phyloP scores from a whole-genome alignment of 2,329 filamentous ascomycete species.

The Elsinoe perseae region DNA sequence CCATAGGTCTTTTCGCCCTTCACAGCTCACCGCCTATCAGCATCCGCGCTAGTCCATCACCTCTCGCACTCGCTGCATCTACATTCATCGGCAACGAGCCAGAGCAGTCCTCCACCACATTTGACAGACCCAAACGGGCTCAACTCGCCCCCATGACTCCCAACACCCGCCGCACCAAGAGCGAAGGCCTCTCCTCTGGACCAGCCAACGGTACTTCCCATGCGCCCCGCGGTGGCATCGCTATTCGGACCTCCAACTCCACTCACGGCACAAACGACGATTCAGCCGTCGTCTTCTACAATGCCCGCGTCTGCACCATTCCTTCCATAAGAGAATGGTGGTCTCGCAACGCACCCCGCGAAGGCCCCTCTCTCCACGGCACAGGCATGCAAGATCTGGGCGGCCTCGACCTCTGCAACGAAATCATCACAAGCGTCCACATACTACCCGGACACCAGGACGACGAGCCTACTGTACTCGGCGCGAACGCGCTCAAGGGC shows the following conservation, averaged over 20 bases:
- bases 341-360: constrained; percentile 26
- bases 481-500: constrained; percentile 35
- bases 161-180: constrained; percentile 41
- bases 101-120: constrained; percentile 20
- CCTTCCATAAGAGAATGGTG: constrained; percentile 40
- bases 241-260: constrained; percentile 29
- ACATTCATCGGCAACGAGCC: constrained; percentile 25
- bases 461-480: background rate
- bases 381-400: constrained; percentile 36
- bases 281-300: constrained; percentile 42
- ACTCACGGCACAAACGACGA: constrained; percentile 35
- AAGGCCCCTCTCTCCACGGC: constrained; percentile 33
- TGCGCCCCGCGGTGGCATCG: constrained; percentile 36
- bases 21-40: constrained; percentile 17
- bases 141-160: constrained; percentile 45
- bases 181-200: constrained; percentile 40
- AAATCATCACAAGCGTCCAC: constrained; percentile 36
- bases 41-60: constrained; percentile 12
- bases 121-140: background rate
- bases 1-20: constrained; percentile 22
- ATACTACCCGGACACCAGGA: constrained; percentile 31
- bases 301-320: constrained; percentile 38
- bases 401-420: constrained; percentile 35
- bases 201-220: constrained; percentile 27
- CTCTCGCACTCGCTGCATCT: constrained; percentile 25